Conservation (phyloP, 192 early-diverging fungal genomes). For the Funneliformis geosporum region DNA sequence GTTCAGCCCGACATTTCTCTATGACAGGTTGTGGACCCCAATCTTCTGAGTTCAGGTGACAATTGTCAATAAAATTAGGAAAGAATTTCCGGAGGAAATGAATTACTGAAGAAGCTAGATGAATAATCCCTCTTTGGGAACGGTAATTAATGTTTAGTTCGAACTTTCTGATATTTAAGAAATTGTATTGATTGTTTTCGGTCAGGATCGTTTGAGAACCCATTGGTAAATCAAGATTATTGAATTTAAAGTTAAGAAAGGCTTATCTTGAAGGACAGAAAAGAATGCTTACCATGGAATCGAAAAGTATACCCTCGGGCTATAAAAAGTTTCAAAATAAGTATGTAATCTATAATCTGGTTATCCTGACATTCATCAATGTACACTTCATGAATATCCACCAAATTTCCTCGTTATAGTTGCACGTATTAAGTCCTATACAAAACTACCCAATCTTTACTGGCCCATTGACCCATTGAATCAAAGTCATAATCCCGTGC, state of each 20-base stretch:
- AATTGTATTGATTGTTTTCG: background rate
- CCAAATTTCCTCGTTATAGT: background rate
- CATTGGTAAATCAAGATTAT: background rate
- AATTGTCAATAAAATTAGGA: too few species aligned
- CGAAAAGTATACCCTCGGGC: constrained; percentile 2
- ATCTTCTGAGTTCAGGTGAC: too few species aligned
- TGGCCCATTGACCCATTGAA: constrained; percentile 2
- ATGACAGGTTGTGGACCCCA: too few species aligned
- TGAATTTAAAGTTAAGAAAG: background rate
- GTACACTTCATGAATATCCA: constrained; percentile 25
- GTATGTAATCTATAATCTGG: background rate
- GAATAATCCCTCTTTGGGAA: too few species aligned
- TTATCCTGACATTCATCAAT: constrained; percentile 9
- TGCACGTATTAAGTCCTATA: background rate
- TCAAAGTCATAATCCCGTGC: background rate
- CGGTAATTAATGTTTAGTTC: too few species aligned
- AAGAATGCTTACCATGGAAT: constrained; percentile 2
- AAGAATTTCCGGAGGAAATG: too few species aligned
- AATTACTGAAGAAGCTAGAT: too few species aligned
- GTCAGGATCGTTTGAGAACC: background rate
- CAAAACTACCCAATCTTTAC: background rate
- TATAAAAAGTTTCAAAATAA: constrained; percentile 23
- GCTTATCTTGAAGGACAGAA: background rate
- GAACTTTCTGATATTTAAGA: too few species aligned
- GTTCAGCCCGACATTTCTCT: too few species aligned